These are phyloP conservation scores for Rhizophagus sp. DNA, from an alignment of 192 early-diverging fungal species.

Conservation along the genomic window DNA sequence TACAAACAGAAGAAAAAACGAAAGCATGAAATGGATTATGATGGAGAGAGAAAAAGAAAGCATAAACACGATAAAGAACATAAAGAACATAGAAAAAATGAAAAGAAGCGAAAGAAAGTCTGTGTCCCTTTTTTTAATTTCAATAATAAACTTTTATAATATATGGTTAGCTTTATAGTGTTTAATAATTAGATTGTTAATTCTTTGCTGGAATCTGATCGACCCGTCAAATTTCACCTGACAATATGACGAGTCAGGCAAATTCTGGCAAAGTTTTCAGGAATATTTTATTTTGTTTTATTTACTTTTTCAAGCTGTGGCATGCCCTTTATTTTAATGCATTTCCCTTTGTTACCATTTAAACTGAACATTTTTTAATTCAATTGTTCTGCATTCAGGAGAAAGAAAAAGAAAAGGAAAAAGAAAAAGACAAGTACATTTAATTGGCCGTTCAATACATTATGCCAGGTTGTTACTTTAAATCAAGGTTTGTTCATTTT, in stretches of 20 bases:
- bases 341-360: not conserved
- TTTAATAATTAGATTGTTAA: too few relatives aligned
- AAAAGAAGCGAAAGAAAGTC: constrained; percentile 11
- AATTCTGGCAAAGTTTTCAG: not conserved
- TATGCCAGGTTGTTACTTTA: not conserved
- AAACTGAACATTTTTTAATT: not conserved
- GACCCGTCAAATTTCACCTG: too few relatives aligned
- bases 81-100: constrained; percentile 4
- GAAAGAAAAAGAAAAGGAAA: too few relatives aligned
- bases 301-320: not conserved
- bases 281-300: not conserved
- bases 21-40: constrained; percentile 6
- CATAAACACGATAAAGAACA: constrained; percentile 12
- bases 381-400: not conserved
- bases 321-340: not conserved
- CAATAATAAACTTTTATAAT: not conserved
- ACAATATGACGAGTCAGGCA: too few relatives aligned
- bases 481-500: not conserved
- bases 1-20: not conserved
- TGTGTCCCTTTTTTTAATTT: not conserved
- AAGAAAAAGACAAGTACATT: not conserved
- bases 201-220: too few relatives aligned
- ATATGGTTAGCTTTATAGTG: too few relatives aligned
- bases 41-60: constrained; percentile 9
- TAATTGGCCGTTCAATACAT: not conserved